These are phyloP conservation scores for Bacidia gigantensis DNA, from an alignment of 495 filamentous ascomycete species.

Conservation along the genomic window DNA sequence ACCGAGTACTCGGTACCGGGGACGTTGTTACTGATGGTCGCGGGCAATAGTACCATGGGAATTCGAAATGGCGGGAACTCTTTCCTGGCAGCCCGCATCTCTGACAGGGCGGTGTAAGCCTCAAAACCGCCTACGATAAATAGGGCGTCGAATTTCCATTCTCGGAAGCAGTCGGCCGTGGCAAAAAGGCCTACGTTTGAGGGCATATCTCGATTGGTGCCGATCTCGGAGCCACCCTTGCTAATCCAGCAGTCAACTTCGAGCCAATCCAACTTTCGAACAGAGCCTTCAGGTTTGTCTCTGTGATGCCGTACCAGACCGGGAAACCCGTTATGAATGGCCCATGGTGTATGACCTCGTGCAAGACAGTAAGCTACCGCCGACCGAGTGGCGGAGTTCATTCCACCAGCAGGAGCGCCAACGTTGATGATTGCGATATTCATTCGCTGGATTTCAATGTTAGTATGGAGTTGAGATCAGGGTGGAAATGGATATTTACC, in stretches of 20 bases:
- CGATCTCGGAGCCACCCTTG: slow-evolving; percentile 94
- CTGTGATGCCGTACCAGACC: slow-evolving; percentile 83
- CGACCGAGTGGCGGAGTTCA: slow-evolving; percentile 93
- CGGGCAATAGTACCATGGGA: slow-evolving; percentile 80
- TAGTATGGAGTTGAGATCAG: neutral
- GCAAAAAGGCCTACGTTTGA: slow-evolving; percentile 66
- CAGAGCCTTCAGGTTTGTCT: slow-evolving; percentile 67
- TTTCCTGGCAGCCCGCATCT: slow-evolving; percentile 66
- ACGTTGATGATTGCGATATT: slow-evolving; percentile 92
- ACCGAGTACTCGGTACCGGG: slow-evolving; percentile 95
- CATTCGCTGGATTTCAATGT: slow-evolving; percentile 48
- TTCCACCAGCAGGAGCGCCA: slow-evolving; percentile 94
- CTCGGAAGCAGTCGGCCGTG: slow-evolving; percentile 72
- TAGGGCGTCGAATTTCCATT: slow-evolving; percentile 78
- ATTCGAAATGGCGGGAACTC: slow-evolving; percentile 79
- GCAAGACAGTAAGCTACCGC: slow-evolving; percentile 91
- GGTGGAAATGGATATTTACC: slow-evolving; percentile 29
- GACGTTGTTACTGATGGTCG: slow-evolving; percentile 98
- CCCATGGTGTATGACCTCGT: slow-evolving; percentile 82
- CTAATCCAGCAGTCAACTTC: slow-evolving; percentile 91
- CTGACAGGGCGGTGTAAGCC: slow-evolving; percentile 80
- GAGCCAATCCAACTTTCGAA: slow-evolving; percentile 78
- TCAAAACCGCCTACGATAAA: slow-evolving; percentile 96
- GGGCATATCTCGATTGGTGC: slow-evolving; percentile 88
- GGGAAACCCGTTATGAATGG: slow-evolving; percentile 94